Base-by-base conservation (phyloP, 2,329 filamentous ascomycete genomes). In the Aspergillus amoenus region DNA sequence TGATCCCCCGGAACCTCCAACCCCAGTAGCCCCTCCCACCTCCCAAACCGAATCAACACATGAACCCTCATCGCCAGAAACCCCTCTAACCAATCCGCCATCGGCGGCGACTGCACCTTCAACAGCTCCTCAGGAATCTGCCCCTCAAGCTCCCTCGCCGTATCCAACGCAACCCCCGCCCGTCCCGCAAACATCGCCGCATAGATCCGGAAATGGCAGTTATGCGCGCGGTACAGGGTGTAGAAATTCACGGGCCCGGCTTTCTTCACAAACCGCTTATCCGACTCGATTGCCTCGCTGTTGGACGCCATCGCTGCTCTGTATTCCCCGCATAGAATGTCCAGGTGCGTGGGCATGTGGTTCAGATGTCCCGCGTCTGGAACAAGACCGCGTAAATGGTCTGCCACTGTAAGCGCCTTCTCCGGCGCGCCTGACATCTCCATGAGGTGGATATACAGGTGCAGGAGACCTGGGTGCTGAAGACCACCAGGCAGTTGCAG, bases 321-420 rank as follows among this genome's bases (percentile, higher is more conserved):
- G 67, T 91, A 93, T 64, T 91, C 84, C 12, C 90, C 90, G 27
- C 86, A 82, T 0, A 92, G 80, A 11, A 90, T 82, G 69, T 93
- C 89, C 37, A 93, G 78, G 70, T 93, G 90, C 0, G 85, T 85
- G 0, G 89, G 89, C 90, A 93, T 93, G 66, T 91, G 88, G 41
- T 86, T 79, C 0, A 90, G 74, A 70, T 92, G 89, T 0, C 88
- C 88, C 0, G 84, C 80, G 67, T 91, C 88, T 0, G 88, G 88
- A 0, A 88, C 82, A 2, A 91, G 79, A 9, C 78, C 79, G 21
- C 88, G 84, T 11, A 91, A 78, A 21, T 67, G 74, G 64, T 91
- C 82, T 5, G 87, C 88, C 0, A 82, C 78, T 0, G 81, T 75
- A 15, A 90, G 70, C 1, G 86, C 89, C 1, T 73, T 68, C 68